Conservation (phyloP, 1,139 yeast species). For the Torulaspora globosa region DNA sequence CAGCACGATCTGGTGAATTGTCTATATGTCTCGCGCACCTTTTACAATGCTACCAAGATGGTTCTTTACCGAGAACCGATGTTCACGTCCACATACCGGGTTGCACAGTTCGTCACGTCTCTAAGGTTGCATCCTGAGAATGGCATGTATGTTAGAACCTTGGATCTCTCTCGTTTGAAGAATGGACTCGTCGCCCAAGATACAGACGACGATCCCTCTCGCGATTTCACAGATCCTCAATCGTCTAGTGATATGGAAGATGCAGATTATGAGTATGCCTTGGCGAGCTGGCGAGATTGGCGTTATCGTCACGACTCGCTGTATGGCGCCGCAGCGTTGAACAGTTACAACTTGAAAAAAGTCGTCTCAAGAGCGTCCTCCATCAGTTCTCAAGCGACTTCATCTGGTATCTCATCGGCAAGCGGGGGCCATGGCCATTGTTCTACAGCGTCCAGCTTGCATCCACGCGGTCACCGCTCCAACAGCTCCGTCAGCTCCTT, state of each 20-base stretch:
- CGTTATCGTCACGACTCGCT: constrained; percentile 67
- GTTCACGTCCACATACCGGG: constrained; percentile 65
- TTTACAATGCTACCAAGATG: constrained; percentile 52
- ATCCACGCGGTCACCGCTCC: constrained; percentile 15
- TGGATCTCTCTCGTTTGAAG: constrained; percentile 56
- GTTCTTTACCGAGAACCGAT: constrained; percentile 51
- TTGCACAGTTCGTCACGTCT: constrained; percentile 71
- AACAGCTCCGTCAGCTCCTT: constrained; percentile 19
- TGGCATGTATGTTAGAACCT: constrained; percentile 50
- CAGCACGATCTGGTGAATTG: constrained; percentile 40
- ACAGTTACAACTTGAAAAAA: constrained; percentile 33
- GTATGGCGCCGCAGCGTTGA: constrained; percentile 43
- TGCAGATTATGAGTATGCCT: constrained; percentile 25
- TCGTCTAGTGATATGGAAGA: constrained; percentile 1
- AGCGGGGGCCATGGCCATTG: background rate
- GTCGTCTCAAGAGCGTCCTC: constrained; percentile 25
- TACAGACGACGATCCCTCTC: background rate
- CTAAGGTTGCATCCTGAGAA: constrained; percentile 52
- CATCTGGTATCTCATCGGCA: constrained; percentile 16
- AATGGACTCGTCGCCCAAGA: constrained; percentile 41
- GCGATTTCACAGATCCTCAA: background rate
- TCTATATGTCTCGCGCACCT: constrained; percentile 47
- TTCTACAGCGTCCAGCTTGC: background rate
- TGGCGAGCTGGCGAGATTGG: constrained; percentile 91
- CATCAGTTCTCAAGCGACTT: constrained; percentile 19